A percentile compares a stretch with the other conserved stretches of the same genome.
Evolutionary conservation across 169 alveolate genomes (phyloP).

Genomic region (Eimeria praecox): DNA sequence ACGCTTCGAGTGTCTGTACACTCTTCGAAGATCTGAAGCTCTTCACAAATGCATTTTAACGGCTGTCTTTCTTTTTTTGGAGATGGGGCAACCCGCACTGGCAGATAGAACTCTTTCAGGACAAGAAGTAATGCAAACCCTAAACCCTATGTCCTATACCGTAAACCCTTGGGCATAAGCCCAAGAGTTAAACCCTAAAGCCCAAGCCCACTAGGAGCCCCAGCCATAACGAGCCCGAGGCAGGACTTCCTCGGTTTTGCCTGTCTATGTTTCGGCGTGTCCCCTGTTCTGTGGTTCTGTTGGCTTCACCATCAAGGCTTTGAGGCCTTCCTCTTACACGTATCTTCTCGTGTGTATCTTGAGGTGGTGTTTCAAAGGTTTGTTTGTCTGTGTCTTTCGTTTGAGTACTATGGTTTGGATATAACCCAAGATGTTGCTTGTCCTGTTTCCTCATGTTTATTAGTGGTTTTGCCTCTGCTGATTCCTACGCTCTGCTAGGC

Average conservation of each 20-base stretch:
- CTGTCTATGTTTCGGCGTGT: too few relatives aligned
- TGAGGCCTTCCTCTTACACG: too few relatives aligned
- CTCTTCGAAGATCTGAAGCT: background rate
- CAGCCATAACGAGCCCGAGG: background rate
- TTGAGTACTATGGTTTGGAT: background rate
- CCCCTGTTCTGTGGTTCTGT: too few relatives aligned
- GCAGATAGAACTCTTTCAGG: constrained; percentile 58
- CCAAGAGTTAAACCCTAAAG: background rate
- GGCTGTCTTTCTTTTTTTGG: background rate
- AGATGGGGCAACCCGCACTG: background rate
- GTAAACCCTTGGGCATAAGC: background rate
- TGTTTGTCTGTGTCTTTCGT: background rate
- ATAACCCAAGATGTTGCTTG: background rate
- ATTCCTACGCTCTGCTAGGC: background rate
- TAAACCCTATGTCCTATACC: background rate
- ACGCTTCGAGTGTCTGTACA: constrained; percentile 1
- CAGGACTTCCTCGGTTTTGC: background rate
- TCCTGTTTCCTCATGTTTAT: too few relatives aligned
- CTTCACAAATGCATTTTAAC: constrained; percentile 30
- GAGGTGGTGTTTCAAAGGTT: background rate
- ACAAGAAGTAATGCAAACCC: constrained; percentile 4
- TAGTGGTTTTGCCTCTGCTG: too few relatives aligned
- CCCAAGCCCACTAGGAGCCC: background rate
- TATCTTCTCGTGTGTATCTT: background rate
- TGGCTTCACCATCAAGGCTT: too few relatives aligned